These are phyloP conservation scores for Huntiella abstrusa DNA, from an alignment of 2,329 filamentous ascomycete genomes.

Conservation along the genomic window DNA sequence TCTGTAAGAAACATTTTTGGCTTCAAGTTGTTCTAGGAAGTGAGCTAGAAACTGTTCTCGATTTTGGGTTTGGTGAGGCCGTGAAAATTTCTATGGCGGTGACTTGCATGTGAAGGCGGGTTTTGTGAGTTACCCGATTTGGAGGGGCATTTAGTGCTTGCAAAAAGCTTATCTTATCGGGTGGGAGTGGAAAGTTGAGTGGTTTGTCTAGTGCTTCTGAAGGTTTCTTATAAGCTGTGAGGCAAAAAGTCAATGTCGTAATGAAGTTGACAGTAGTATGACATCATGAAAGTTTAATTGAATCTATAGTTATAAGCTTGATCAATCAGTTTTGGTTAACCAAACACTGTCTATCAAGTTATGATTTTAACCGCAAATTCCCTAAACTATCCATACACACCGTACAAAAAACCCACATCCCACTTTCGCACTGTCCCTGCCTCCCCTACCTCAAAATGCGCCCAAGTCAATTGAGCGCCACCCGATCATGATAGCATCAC, in stretches of 20 bases:
- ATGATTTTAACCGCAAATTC: background rate
- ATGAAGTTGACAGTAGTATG: no score
- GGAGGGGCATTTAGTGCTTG: constrained; percentile 1
- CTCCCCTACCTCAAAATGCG: constrained; percentile 5
- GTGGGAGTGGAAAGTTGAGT: background rate
- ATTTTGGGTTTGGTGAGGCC: background rate
- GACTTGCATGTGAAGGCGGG: no score
- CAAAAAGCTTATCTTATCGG: constrained; percentile 5
- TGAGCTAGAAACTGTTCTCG: background rate
- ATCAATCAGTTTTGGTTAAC: background rate
- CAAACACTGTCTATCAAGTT: constrained; percentile 1
- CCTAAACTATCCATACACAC: constrained; percentile 6
- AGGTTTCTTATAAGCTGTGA: no score
- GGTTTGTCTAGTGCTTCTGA: no score
- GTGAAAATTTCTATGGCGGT: no score
- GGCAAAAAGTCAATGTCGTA: no score
- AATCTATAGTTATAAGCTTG: no score
- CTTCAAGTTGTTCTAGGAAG: background rate
- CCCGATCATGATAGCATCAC: background rate
- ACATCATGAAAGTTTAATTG: no score
- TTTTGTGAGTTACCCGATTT: background rate
- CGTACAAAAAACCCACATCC: background rate
- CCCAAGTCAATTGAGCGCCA: background rate
- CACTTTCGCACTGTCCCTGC: constrained; percentile 1
- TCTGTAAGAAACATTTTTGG: constrained; percentile 1